Percentiles rank a stretch among this genome's conserved stretches.
Evolutionary conservation across 805 yeast species (phyloP).

Genomic region (Ogataea trehalophila): DNA sequence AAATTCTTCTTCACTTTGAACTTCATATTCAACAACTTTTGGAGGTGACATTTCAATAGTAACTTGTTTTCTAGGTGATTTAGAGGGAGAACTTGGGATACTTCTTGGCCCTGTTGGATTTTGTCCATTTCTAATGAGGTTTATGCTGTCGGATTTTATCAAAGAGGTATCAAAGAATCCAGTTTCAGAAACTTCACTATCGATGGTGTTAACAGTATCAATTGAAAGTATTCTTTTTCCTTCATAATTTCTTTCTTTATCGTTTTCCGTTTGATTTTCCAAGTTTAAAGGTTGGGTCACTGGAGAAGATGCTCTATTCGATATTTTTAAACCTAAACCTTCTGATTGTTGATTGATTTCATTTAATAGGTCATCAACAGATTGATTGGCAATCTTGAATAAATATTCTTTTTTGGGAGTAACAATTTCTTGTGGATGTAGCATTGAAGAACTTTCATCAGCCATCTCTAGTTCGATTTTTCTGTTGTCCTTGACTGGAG

Average conservation of each 20-base stretch:
- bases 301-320: constrained; percentile 11
- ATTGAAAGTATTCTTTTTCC: background rate
- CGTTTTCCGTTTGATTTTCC: background rate
- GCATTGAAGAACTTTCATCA: background rate
- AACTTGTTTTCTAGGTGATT: constrained; percentile 32
- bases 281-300: constrained; percentile 19
- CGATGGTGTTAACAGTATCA: background rate
- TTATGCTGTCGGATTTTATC: constrained; percentile 18
- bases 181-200: background rate
- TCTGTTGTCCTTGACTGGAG: background rate
- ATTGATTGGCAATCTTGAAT: constrained; percentile 29
- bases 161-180: constrained; percentile 10
- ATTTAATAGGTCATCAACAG: constrained; percentile 36
- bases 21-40: constrained; percentile 32
- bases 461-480: background rate
- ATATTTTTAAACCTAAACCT: constrained; percentile 9
- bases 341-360: constrained; percentile 21
- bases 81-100: constrained; percentile 17
- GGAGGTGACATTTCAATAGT: constrained; percentile 36
- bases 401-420: constrained; percentile 11
- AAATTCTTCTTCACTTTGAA: constrained; percentile 18
- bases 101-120: constrained; percentile 27
- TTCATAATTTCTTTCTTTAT: background rate
- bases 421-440: background rate
- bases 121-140: constrained; percentile 16